A percentile compares a stretch with the other conserved stretches of the same genome.
phyloP scores from a whole-genome alignment of 2,329 filamentous ascomycete species.

The Claviceps cyperi region DNA sequence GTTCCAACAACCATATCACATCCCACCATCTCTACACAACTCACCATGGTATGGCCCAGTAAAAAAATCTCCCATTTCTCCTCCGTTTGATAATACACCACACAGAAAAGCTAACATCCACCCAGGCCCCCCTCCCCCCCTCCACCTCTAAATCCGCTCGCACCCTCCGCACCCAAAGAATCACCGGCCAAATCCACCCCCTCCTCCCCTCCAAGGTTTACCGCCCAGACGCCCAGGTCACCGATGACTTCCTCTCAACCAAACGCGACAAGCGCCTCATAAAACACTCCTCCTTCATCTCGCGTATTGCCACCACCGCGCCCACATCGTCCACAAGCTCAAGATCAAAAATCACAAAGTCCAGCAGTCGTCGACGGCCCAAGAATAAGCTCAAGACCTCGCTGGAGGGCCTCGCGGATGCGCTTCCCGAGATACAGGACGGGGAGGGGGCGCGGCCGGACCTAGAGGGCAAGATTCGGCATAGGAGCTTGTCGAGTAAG shows the following conservation, averaged over 20 bases:
- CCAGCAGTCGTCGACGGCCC: constrained; percentile 33
- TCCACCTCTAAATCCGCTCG: constrained; percentile 29
- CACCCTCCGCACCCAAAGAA: constrained; percentile 37
- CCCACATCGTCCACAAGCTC: constrained; percentile 3
- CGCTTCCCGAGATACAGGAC: constrained; percentile 49
- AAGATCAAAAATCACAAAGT: neutral
- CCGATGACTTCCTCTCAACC: constrained; percentile 48
- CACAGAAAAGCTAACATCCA: neutral
- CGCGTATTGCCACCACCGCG: constrained; percentile 52
- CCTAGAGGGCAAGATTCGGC: constrained; percentile 46
- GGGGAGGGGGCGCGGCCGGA: constrained; percentile 31
- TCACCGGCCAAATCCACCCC: constrained; percentile 33
- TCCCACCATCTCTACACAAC: too few species aligned
- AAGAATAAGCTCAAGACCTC: constrained; percentile 66
- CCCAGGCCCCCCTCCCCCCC: constrained; percentile 15
- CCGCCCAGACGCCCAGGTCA: constrained; percentile 34
- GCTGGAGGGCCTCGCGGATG: constrained; percentile 63
- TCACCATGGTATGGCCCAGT: too few species aligned
- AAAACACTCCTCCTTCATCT: constrained; percentile 67
- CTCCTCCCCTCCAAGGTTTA: constrained; percentile 37
- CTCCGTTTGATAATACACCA: too few species aligned
- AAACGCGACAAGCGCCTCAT: constrained; percentile 77
- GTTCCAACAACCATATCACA: too few species aligned
- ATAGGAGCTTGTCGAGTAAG: constrained; percentile 58
- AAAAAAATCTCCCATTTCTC: too few species aligned